phyloP scores from a whole-genome alignment of 768 basidiomycete genomes.

The Lentinula boryana region DNA sequence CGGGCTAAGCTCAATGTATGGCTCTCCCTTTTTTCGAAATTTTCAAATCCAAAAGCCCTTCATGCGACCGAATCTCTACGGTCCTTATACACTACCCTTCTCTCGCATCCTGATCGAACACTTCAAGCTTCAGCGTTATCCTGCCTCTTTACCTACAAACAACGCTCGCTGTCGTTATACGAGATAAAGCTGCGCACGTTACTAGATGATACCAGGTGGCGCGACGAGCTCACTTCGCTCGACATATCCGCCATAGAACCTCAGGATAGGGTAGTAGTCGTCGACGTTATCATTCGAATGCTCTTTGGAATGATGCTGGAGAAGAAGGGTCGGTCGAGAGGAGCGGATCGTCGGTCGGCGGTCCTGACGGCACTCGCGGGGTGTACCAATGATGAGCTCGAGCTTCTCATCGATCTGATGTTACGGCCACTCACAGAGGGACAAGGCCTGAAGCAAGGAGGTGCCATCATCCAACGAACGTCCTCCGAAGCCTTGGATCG shows the following conservation, averaged over 20 bases:
- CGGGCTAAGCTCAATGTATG: constrained; percentile 65
- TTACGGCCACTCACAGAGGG: constrained; percentile 52
- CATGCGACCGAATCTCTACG: constrained; percentile 61
- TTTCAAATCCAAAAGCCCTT: constrained; percentile 89
- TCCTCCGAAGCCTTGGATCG: constrained; percentile 36
- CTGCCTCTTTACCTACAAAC: constrained; percentile 82
- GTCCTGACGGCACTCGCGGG: constrained; percentile 66
- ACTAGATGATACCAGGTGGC: constrained; percentile 81
- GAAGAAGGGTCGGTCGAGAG: constrained; percentile 59
- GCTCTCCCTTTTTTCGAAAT: constrained; percentile 84
- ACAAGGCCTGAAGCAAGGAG: constrained; percentile 19
- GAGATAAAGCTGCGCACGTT: constrained; percentile 64
- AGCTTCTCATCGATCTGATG: constrained; percentile 82
- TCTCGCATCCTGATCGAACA: constrained; percentile 79
- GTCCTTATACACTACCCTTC: constrained; percentile 60
- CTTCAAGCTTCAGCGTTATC: constrained; percentile 72
- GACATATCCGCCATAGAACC: constrained; percentile 51
- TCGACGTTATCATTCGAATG: constrained; percentile 68
- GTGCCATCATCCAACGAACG: constrained; percentile 9
- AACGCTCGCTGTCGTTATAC: constrained; percentile 44
- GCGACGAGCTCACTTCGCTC: constrained; percentile 79
- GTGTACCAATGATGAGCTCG: constrained; percentile 70
- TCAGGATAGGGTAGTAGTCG: constrained; percentile 54
- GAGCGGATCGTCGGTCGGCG: constrained; percentile 67
- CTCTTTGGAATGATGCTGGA: constrained; percentile 89